These are phyloP conservation scores for Mediolabrus comicus DNA, from an alignment of 108 stramenopile species.

Conservation along the genomic window DNA sequence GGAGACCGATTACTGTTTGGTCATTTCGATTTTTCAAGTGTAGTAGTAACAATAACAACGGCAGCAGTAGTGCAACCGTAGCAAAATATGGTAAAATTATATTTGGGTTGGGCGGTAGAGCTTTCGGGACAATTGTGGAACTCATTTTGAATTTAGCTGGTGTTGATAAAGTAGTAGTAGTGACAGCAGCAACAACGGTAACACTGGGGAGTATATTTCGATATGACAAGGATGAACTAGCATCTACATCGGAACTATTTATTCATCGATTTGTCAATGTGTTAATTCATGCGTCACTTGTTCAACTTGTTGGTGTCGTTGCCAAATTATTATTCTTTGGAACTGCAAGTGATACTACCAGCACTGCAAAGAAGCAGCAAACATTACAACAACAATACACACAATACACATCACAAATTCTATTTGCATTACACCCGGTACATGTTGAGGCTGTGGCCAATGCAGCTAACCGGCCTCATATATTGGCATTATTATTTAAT, in stretches of 20 bases:
- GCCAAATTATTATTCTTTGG: slow-evolving; percentile 41
- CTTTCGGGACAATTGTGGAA: slow-evolving; percentile 3
- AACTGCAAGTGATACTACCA: not conserved
- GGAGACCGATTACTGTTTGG: slow-evolving; percentile 70
- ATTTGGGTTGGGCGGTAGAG: not conserved
- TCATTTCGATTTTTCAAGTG: slow-evolving; percentile 66
- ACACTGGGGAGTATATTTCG: too few species aligned
- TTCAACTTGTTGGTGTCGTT: slow-evolving; percentile 55
- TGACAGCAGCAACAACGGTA: too few species aligned
- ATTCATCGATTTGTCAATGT: slow-evolving; percentile 74
- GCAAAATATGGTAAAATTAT: not conserved
- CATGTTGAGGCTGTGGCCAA: slow-evolving; percentile 86
- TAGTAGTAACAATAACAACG: too few species aligned
- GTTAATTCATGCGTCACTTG: slow-evolving; percentile 60
- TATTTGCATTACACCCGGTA: slow-evolving; percentile 73
- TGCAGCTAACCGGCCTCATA: slow-evolving; percentile 83
- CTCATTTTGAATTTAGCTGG: not conserved
- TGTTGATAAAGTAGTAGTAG: not conserved
- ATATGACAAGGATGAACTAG: not conserved
- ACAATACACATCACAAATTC: slow-evolving; percentile 44
- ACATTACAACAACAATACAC: not conserved
- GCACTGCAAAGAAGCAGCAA: not conserved
- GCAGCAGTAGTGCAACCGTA: too few species aligned
- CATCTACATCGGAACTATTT: slow-evolving; percentile 43
- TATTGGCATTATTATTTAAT: slow-evolving; percentile 63